Evolutionary conservation across 129 eudicot species (phyloP).

Genomic region (Flaveria sonorensis): DNA sequence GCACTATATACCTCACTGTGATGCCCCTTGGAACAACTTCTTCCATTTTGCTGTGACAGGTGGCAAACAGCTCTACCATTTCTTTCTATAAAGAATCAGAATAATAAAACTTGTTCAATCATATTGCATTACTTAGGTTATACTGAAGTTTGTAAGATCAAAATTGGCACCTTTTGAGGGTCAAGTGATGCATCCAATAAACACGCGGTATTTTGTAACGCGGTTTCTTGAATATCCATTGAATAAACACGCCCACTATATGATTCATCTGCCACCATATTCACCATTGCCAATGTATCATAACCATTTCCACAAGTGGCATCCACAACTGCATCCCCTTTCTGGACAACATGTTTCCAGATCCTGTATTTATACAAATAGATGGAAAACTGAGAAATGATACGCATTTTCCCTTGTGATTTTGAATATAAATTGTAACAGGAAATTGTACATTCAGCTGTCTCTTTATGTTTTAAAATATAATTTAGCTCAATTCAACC

Average conservation of each 20-base stretch:
- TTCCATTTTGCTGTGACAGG: slow-evolving; percentile 86
- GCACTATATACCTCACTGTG: slow-evolving; percentile 58
- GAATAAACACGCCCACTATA: slow-evolving; percentile 70
- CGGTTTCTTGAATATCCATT: slow-evolving; percentile 78
- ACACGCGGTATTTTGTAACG: slow-evolving; percentile 60
- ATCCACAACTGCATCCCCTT: slow-evolving; percentile 85
- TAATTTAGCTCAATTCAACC: no score
- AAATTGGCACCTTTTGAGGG: slow-evolving; percentile 52
- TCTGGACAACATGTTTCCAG: slow-evolving; percentile 71
- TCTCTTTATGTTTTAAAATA: background rate
- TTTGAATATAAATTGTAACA: background rate
- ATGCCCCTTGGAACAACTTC: slow-evolving; percentile 60
- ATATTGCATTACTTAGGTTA: background rate
- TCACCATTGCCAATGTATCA: slow-evolving; percentile 78
- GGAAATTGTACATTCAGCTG: background rate
- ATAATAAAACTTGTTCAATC: background rate
- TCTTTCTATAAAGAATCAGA: slow-evolving; percentile 51
- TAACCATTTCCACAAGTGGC: slow-evolving; percentile 97
- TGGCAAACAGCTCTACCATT: slow-evolving; percentile 57
- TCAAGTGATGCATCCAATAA: slow-evolving; percentile 53
- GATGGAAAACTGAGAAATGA: background rate
- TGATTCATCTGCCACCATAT: slow-evolving; percentile 61
- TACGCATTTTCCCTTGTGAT: background rate
- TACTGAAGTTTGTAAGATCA: background rate
- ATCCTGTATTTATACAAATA: slow-evolving; percentile 41